Evolutionary conservation across 2,329 filamentous ascomycete species (phyloP).

Genomic region (Claviceps quebecensis): DNA sequence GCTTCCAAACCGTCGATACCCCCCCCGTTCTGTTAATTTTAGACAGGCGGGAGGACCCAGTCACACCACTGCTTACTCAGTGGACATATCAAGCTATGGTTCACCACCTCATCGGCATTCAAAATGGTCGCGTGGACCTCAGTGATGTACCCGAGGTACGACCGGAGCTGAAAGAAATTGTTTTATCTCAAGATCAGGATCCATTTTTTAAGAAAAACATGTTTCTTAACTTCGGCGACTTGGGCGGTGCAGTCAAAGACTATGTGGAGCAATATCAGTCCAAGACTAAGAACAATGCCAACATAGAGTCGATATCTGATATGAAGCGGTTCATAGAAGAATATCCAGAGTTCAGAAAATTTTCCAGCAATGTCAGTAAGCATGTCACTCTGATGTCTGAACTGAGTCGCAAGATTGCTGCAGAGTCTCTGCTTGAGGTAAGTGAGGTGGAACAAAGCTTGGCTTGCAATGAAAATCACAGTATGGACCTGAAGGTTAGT

Average conservation of each 20-base stretch:
- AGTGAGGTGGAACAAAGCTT: constrained; percentile 94
- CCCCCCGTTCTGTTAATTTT: constrained; percentile 83
- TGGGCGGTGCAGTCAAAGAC: constrained; percentile 92
- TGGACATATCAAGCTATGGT: constrained; percentile 99
- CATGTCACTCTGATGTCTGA: constrained; percentile 94
- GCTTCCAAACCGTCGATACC: constrained; percentile 89
- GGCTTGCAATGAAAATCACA: constrained; percentile 93
- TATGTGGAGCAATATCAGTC: constrained; percentile 97
- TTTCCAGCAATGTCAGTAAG: constrained; percentile 96
- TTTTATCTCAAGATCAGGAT: constrained; percentile 91
- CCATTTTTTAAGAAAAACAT: constrained; percentile 99
- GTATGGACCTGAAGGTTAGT: constrained; percentile 70
- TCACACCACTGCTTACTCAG: constrained; percentile 86
- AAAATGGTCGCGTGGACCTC: constrained; percentile 87
- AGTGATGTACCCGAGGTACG: constrained; percentile 71
- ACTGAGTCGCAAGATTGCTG: constrained; percentile 72
- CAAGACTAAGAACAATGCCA: constrained; percentile 90
- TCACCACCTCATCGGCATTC: constrained; percentile 84
- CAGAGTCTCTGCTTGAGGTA: constrained; percentile 82
- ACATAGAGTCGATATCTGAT: constrained; percentile 91
- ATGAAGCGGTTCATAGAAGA: constrained; percentile 99
- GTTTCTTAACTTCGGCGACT: constrained; percentile 93
- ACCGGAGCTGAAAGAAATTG: constrained; percentile 83
- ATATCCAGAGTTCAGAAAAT: constrained; percentile 92
- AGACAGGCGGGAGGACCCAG: constrained; percentile 84